Evolutionary conservation across 2,329 filamentous ascomycete species (phyloP).

Genomic region (Raffaelea arxii): DNA sequence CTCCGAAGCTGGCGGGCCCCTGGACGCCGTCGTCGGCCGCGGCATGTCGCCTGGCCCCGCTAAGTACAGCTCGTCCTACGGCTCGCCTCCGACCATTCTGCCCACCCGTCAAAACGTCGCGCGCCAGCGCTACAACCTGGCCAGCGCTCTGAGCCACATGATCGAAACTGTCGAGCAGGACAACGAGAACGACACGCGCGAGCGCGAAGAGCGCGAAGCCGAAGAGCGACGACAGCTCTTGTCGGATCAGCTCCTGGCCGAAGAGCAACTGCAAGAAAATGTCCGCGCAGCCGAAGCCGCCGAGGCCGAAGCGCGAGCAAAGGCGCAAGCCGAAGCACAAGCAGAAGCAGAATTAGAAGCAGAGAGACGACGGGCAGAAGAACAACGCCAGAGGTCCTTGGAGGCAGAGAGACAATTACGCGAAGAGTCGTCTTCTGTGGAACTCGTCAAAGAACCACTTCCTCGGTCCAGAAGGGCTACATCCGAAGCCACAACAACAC

Average conservation of each 20-base stretch:
- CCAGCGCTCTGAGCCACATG: conserved; percentile 12
- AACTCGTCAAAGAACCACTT: background rate
- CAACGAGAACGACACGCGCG: conserved; percentile 12
- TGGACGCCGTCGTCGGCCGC: conserved; percentile 8
- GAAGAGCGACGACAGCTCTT: conserved; percentile 3
- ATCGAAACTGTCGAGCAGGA: conserved; percentile 13
- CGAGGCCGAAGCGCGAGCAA: background rate
- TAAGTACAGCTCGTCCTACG: conserved; percentile 16
- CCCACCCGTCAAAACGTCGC: conserved; percentile 12
- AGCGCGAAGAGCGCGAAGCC: conserved; percentile 10
- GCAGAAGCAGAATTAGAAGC: background rate
- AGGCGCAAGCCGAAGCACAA: background rate
- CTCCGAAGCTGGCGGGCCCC: conserved; percentile 12
- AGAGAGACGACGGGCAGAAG: background rate
- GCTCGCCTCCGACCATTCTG: conserved; percentile 12
- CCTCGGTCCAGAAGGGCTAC: background rate
- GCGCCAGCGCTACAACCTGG: conserved; percentile 14
- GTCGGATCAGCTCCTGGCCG: background rate
- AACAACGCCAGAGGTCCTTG: background rate
- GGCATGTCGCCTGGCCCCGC: conserved; percentile 15
- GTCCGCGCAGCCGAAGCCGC: no score
- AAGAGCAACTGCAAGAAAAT: background rate
- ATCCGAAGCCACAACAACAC: background rate
- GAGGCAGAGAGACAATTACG: no score
- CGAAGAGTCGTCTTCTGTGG: conserved; percentile 1